These are phyloP conservation scores for Flaveria brownii DNA, from an alignment of 129 eudicot species.

Conservation along the genomic window DNA sequence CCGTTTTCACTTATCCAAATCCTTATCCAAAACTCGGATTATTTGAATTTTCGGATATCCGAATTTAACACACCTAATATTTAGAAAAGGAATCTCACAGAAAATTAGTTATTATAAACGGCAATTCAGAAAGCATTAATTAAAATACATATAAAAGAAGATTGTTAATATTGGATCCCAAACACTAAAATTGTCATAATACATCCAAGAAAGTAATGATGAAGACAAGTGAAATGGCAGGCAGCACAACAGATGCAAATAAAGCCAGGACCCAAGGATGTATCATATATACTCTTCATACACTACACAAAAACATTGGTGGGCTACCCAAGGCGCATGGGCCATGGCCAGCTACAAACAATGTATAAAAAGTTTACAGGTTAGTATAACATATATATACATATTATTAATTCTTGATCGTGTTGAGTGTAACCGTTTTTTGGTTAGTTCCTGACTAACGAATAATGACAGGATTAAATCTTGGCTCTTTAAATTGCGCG, in stretches of 20 bases:
- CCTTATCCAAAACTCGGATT: no score
- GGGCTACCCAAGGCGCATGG: constrained; percentile 36
- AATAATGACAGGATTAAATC: no score
- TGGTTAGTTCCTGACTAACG: no score
- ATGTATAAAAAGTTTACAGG: constrained; percentile 20
- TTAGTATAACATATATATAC: no score
- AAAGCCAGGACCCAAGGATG: constrained; percentile 40
- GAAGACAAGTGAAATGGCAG: constrained; percentile 26
- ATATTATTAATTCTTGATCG: no score
- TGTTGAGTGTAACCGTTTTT: no score
- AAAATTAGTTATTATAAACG: background rate
- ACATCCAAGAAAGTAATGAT: constrained; percentile 6
- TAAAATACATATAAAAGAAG: background rate
- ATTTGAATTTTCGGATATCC: no score
- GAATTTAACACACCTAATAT: no score
- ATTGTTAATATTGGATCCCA: background rate
- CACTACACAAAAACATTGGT: constrained; percentile 31
- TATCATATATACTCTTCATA: background rate
- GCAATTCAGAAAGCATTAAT: no score
- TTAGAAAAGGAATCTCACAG: no score
- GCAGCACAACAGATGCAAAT: constrained; percentile 27
- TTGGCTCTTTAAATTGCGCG: no score
- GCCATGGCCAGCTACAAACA: constrained; percentile 35
- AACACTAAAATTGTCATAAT: background rate
- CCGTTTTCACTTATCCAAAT: no score